A percentile compares a stretch with the other conserved stretches of the same genome.
phyloP scores from a whole-genome alignment of 257 asterid species.

The Eustoma russellianum region DNA sequence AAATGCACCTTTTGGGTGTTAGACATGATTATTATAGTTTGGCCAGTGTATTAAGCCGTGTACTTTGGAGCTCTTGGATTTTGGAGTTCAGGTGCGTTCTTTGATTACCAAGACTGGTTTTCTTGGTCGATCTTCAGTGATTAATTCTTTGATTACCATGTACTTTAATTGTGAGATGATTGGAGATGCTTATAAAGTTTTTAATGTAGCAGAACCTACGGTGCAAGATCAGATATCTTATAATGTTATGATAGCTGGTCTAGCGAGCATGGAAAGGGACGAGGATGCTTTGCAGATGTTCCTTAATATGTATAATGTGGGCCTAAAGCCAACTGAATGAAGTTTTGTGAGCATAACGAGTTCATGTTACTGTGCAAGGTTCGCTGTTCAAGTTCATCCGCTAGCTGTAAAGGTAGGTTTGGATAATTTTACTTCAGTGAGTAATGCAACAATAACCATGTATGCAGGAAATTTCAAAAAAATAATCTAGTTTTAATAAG shows the following conservation, averaged over 20 bases:
- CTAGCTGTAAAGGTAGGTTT: conserved; percentile 46
- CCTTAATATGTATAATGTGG: conserved; percentile 39
- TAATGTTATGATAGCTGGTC: conserved; percentile 59
- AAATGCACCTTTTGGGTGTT: conserved; percentile 53
- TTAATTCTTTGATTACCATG: conserved; percentile 69
- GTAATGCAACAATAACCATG: conserved; percentile 77
- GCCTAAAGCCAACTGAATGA: conserved; percentile 54
- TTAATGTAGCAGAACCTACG: conserved; percentile 37
- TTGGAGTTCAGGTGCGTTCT: conserved; percentile 66
- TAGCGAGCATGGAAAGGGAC: conserved; percentile 42
- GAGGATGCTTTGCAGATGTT: conserved; percentile 49
- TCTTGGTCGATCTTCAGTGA: conserved; percentile 47
- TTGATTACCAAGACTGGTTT: conserved; percentile 53
- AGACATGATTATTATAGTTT: conserved; percentile 56
- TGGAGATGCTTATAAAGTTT: conserved; percentile 43
- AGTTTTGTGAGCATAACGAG: conserved; percentile 68
- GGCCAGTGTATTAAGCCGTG: conserved; percentile 72
- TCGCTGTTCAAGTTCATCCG: conserved; percentile 51
- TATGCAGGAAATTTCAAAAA: too few relatives aligned
- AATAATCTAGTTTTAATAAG: too few relatives aligned
- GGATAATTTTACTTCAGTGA: conserved; percentile 42
- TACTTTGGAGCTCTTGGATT: conserved; percentile 29
- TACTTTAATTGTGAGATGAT: conserved; percentile 41
- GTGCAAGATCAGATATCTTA: conserved; percentile 57
- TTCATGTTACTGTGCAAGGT: conserved; percentile 27